Percentiles rank a stretch among this genome's conserved stretches.
These are phyloP conservation scores for Neonectria magnoliae DNA, from an alignment of 2,329 filamentous ascomycete genomes.

Conservation along the genomic window DNA sequence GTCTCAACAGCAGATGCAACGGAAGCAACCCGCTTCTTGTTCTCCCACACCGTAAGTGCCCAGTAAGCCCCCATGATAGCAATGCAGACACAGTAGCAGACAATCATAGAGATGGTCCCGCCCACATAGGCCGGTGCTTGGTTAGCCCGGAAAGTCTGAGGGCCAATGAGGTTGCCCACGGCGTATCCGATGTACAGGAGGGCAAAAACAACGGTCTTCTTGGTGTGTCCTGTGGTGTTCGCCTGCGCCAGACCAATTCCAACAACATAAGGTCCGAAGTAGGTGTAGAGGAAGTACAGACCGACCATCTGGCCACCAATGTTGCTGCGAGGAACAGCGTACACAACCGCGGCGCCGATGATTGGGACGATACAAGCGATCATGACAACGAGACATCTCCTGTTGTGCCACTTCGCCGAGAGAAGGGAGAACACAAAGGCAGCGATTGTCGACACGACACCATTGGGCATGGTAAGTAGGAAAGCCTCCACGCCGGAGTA, in stretches of 20 bases:
- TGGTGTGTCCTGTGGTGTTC: constrained; percentile 50
- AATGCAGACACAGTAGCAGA: constrained; percentile 26
- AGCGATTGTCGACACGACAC: constrained; percentile 22
- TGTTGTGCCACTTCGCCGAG: constrained; percentile 11
- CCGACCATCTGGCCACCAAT: constrained; percentile 27
- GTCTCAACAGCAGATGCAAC: background rate
- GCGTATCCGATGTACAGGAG: constrained; percentile 57
- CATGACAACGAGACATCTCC: constrained; percentile 10
- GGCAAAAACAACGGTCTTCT: constrained; percentile 54
- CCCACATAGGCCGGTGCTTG: constrained; percentile 47
- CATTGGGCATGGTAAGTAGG: constrained; percentile 19
- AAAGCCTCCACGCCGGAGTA: constrained; percentile 8
- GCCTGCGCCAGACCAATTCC: constrained; percentile 23
- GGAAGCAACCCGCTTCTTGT: constrained; percentile 1
- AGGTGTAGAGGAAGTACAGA: constrained; percentile 27
- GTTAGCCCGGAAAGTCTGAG: constrained; percentile 49
- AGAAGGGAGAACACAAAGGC: constrained; percentile 19
- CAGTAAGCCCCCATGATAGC: constrained; percentile 9
- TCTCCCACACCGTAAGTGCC: constrained; percentile 11
- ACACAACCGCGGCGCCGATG: constrained; percentile 24
- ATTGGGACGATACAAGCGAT: constrained; percentile 24
- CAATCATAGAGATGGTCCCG: constrained; percentile 25
- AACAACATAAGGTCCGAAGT: constrained; percentile 27
- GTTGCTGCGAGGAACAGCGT: constrained; percentile 21
- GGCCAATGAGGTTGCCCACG: constrained; percentile 51